phyloP scores from a whole-genome alignment of 495 filamentous ascomycete genomes.

The Aspergillus saccharolyticus region DNA sequence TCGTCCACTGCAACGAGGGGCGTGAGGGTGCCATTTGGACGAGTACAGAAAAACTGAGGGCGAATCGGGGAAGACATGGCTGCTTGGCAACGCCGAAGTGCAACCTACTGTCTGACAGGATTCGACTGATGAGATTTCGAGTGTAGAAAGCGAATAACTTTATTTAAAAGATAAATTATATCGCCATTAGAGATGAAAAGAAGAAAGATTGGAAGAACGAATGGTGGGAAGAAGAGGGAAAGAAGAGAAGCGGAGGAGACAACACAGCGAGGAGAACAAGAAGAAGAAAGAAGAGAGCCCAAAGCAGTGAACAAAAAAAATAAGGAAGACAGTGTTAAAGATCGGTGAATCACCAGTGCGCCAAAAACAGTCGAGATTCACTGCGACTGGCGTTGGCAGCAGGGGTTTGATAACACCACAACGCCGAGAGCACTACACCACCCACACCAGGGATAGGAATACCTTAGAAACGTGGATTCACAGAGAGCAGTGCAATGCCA shows the following conservation, averaged over 20 bases:
- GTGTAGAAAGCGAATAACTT: background rate
- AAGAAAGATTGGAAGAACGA: background rate
- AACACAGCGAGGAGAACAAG: slow-evolving; percentile 2
- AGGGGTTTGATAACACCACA: slow-evolving; percentile 8
- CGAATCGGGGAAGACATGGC: slow-evolving; percentile 26
- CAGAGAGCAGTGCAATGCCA: background rate
- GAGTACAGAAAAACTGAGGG: slow-evolving; percentile 50
- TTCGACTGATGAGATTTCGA: background rate
- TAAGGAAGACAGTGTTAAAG: slow-evolving; percentile 2
- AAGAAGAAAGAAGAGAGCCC: slow-evolving; percentile 10
- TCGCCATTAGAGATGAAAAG: background rate
- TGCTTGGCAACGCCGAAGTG: background rate
- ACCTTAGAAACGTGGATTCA: background rate
- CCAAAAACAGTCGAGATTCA: slow-evolving; percentile 15
- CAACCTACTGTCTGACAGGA: background rate
- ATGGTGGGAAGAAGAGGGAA: slow-evolving; percentile 4
- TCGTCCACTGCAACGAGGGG: slow-evolving; percentile 64
- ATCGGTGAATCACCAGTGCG: slow-evolving; percentile 7
- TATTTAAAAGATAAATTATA: background rate
- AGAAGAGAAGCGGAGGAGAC: slow-evolving; percentile 9
- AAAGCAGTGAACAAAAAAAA: slow-evolving; percentile 4
- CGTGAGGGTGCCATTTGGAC: slow-evolving; percentile 53
- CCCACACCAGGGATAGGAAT: background rate
- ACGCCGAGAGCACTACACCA: slow-evolving; percentile 4
- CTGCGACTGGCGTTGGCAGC: slow-evolving; percentile 5